A percentile compares a stretch with the other conserved stretches of the same genome.
Evolutionary conservation across 805 yeast genomes (phyloP).

Genomic region (Sugiyamaella floridensis): DNA sequence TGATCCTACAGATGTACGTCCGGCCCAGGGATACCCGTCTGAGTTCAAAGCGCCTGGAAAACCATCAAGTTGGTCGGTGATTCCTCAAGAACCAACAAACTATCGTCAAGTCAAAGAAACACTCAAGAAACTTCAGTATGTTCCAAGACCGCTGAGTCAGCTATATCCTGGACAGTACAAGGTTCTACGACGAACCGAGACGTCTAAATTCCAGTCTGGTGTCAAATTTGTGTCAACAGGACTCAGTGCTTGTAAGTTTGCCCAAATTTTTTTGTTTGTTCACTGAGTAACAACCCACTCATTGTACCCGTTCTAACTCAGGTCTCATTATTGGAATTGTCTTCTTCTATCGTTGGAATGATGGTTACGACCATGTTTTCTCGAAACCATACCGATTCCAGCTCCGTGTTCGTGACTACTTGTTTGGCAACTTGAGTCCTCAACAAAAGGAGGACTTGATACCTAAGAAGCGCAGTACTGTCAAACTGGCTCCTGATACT

Average conservation of each 20-base stretch:
- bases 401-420: constrained; percentile 45
- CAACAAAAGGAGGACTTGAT: constrained; percentile 59
- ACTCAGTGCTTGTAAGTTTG: constrained; percentile 7
- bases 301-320: constrained; percentile 29
- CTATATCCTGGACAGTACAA: constrained; percentile 74
- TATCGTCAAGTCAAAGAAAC: constrained; percentile 62
- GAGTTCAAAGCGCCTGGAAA: constrained; percentile 66
- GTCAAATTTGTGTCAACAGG: constrained; percentile 39
- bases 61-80: constrained; percentile 45
- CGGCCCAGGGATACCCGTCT: constrained; percentile 80
- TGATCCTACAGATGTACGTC: constrained; percentile 68
- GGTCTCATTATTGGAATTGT: constrained; percentile 45
- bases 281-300: no score
- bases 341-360: constrained; percentile 80
- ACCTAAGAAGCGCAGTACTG: constrained; percentile 31
- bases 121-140: constrained; percentile 66
- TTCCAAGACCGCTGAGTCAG: constrained; percentile 70
- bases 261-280: no score
- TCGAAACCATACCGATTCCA: constrained; percentile 60
- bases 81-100: constrained; percentile 63
- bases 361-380: constrained; percentile 70
- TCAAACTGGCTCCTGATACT: constrained; percentile 12
- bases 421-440: constrained; percentile 48
- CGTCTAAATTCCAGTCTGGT: constrained; percentile 53
- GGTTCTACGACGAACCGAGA: constrained; percentile 53